Evolutionary conservation across 257 asterid genomes (phyloP), one percentile per base, ranked within the genome.

Genomic region (Echites panduratus): DNA sequence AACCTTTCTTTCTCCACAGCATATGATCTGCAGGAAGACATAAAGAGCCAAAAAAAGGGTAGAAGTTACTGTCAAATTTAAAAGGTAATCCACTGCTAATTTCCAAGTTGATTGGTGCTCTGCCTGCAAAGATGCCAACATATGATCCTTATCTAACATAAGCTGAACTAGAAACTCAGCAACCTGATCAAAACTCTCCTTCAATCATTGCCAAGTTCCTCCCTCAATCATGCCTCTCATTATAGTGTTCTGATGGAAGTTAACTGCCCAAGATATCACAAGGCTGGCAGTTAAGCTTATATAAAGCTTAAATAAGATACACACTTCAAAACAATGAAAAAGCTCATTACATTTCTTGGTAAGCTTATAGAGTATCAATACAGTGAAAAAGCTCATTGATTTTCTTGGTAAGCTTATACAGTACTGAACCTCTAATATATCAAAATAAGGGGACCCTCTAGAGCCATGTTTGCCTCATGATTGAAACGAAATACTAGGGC

Each of bases 201-300:
- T 87, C 89, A 93, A 66, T 20, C 98, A 97, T 79, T 89, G 94
- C 75, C 82, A 76, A 7, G 83, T 93, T 75, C 96, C 98, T 70
- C 84, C 80, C 72, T 91, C 98, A 35, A 91, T 91, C 85, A 93
- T 78, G 72, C 89, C 84, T 83, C 79, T 93, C 92, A 93, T 89
- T 89, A 93, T 85, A 26, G 96, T 89, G 78, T 70, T 84, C 70
- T 89, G 96, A 65, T 59, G 75, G 80, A 91, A 91, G 78, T 84
- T 87, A 77, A 91, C 67, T 16, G 84, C 89, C 97, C 96, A 93
- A 43, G 97, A 93, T 65, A 93, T 48, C 8, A 82, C 82, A 35
- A 93, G 98, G 73, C 56, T 90, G 44, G 95, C 54, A 0, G 85
- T 88, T 67, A n/a, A n/a, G n/a, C n/a, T n/a, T n/a, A n/a, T n/a